A percentile compares a stretch with the other conserved stretches of the same genome.
Conservation (phyloP, 108 stramenopile genomes). For the Stephanodiscus triporus region DNA sequence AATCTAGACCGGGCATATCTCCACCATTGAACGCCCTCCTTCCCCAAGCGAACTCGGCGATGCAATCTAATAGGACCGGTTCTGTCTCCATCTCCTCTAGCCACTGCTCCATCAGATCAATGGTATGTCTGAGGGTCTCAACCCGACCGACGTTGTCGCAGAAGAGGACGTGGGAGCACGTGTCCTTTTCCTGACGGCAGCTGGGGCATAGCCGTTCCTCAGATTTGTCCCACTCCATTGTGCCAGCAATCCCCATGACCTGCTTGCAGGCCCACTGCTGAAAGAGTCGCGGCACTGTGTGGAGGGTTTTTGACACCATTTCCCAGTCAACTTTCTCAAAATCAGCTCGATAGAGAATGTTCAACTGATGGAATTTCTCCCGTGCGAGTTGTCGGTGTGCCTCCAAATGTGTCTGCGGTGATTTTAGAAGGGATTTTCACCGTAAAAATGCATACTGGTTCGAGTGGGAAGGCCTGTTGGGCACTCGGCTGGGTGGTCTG, state of each 20-base stretch:
- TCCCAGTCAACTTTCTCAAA: slow-evolving; percentile 14
- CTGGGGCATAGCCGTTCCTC: slow-evolving; percentile 4
- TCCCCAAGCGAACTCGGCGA: not conserved
- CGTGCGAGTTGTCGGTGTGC: not conserved
- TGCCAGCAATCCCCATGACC: slow-evolving; percentile 15
- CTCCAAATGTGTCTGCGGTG: slow-evolving; percentile 13
- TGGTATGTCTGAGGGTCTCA: not conserved
- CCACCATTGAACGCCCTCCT: not conserved
- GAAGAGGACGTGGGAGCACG: not conserved
- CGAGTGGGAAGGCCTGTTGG: slow-evolving; percentile 22
- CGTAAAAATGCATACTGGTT: slow-evolving; percentile 11
- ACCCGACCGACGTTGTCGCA: not conserved
- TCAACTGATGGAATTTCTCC: not conserved
- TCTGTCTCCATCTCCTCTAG: not conserved
- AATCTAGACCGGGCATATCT: not conserved
- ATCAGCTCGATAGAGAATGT: not conserved
- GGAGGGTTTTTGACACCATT: not conserved
- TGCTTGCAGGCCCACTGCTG: slow-evolving; percentile 20
- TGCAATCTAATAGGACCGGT: not conserved
- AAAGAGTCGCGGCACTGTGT: not conserved
- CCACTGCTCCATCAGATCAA: not conserved
- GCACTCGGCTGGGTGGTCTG: not conserved
- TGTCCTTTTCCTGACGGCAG: not conserved
- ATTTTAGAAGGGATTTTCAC: slow-evolving; percentile 13
- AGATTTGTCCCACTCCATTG: not conserved